Evolutionary conservation across 2,329 filamentous ascomycete species (phyloP).

Genomic region (Ophiostoma perfectum): DNA sequence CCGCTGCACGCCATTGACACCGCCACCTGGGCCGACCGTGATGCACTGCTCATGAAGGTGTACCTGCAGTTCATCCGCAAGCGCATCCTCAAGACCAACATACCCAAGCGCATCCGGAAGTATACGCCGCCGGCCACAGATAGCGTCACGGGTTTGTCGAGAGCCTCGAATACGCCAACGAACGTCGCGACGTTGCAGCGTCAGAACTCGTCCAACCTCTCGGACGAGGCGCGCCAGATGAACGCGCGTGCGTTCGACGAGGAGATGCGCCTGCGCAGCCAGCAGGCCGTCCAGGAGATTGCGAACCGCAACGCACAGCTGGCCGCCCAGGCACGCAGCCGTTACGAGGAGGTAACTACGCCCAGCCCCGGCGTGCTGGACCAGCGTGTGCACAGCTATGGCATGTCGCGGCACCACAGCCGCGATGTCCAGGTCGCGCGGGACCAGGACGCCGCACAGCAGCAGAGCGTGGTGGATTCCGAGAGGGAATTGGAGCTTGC

Average conservation of each 20-base stretch:
- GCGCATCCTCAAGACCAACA: constrained; percentile 31
- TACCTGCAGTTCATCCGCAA: constrained; percentile 46
- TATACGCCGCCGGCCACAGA: no score
- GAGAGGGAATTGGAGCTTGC: no score
- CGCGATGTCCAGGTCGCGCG: background rate
- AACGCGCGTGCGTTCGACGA: background rate
- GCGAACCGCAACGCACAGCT: background rate
- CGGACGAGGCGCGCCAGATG: background rate
- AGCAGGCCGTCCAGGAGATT: background rate
- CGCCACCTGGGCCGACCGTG: constrained; percentile 44
- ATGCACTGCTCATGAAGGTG: constrained; percentile 46
- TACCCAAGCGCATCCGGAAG: constrained; percentile 12
- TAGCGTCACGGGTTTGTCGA: no score
- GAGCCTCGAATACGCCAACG: no score
- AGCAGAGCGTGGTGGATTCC: background rate
- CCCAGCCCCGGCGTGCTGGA: background rate
- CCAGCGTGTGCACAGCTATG: background rate
- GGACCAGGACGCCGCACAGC: background rate
- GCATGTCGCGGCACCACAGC: background rate
- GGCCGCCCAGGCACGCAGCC: background rate
- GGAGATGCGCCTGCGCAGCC: background rate
- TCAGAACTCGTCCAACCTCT: background rate
- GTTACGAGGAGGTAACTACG: background rate
- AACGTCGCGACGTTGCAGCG: background rate
- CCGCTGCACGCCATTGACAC: constrained; percentile 44